phyloP scores from a whole-genome alignment of 345 rosid genomes.

The Acer saccharum region DNA sequence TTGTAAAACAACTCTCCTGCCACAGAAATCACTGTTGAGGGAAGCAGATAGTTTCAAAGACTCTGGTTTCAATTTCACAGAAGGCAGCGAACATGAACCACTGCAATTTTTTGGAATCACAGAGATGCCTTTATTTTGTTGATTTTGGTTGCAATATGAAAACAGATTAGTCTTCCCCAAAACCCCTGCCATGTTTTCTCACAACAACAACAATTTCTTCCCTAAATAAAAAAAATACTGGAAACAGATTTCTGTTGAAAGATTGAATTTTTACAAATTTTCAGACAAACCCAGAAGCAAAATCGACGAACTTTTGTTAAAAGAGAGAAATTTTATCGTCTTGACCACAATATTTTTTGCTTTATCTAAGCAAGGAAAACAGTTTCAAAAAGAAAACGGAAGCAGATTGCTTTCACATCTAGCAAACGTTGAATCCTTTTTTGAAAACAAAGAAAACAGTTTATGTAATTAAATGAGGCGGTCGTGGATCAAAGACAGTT shows the following conservation, averaged over 20 bases:
- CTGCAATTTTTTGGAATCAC: constrained; percentile 33
- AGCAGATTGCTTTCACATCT: not conserved
- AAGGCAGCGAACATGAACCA: constrained; percentile 24
- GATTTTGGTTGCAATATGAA: constrained; percentile 28
- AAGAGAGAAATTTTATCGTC: not conserved
- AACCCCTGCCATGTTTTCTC: constrained; percentile 48
- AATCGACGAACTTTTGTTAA: not conserved
- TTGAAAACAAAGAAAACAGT: not conserved
- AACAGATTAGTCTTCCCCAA: constrained; percentile 50
- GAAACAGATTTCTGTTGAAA: not conserved
- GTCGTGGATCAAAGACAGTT: not conserved
- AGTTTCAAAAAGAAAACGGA: too few relatives aligned
- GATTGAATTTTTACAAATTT: not conserved
- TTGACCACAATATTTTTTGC: not conserved
- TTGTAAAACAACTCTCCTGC: constrained; percentile 40
- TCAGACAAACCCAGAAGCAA: not conserved
- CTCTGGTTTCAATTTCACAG: constrained; percentile 33
- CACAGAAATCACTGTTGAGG: constrained; percentile 36
- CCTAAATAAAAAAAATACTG: constrained; percentile 7
- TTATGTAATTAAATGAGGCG: not conserved
- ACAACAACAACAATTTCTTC: not conserved
- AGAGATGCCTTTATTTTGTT: constrained; percentile 21
- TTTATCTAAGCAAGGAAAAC: not conserved
- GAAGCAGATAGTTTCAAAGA: constrained; percentile 30
- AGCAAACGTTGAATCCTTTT: not conserved